Base-by-base conservation (phyloP, 192 early-diverging fungal species). In the Linnemannia schmuckeri region DNA sequence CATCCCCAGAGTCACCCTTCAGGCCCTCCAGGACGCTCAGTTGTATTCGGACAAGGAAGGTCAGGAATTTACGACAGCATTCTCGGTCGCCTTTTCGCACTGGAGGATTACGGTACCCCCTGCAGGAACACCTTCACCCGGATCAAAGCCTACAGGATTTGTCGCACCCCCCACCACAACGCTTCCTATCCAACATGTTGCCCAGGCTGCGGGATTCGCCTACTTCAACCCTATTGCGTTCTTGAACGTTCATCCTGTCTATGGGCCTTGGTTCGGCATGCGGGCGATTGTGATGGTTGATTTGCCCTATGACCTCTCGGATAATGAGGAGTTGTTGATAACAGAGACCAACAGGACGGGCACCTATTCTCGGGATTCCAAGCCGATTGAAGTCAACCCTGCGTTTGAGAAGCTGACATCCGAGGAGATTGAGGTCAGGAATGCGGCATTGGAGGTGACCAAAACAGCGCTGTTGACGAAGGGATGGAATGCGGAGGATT, bases 191-290 rank as follows among this genome's bases (percentile, higher is more conserved):
- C 85, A 87, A 41, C 85, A 81, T 38, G 85, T 87, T 4, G 85
- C 85, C 6, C 85, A 87, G 55, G 85, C 85, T 61, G 85, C 79
- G 8, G 85, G 85, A 8, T 81, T 87, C 46, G 85, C 85, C 24
- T 71, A 87, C 80, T 81, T 87, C 37, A 81, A 81, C 74, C 79
- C 79, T 4, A 42, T 81, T 5, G 85, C 85, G 30, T 87, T 81
- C 44, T 18, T 87, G 72, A 87, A 81, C 38, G 85, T 87, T 15
- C 85, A 87, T 38, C 85, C 85, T 22, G 76, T 87, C 22, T 87
- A 81, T 63, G 85, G 85, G 3, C 85, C 85, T 22, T 87, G 85
- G 85, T 87, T 87, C 27, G 85, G 76, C 22, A 87, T 87, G 85
- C 75, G 85, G 0, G 71, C 85, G 4, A 81, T 87, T 49, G 68